Base-by-base conservation (phyloP, 2,329 filamentous ascomycete species). In the Cercospora sesami region DNA sequence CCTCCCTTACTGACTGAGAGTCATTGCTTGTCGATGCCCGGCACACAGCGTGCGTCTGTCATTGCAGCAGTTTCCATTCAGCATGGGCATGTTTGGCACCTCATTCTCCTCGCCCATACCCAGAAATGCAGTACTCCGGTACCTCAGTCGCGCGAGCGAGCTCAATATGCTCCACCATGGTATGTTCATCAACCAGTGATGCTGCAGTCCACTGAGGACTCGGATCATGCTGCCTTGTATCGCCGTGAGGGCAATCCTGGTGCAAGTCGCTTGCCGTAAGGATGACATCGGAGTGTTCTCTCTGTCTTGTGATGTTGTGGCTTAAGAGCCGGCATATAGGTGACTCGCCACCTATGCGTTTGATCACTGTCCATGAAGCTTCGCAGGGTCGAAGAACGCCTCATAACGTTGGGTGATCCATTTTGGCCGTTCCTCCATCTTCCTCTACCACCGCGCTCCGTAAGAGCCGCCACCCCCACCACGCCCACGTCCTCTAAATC, bases 381-480 rank as follows among this genome's bases (percentile, higher is more conserved):
- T 55, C 48, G 12, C 26, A 28, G 48, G 12, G 9, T 55, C 10
- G 18, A 26, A 53, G 18, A 6, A 53, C 8, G 21, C 48, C 48
- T 53, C 21, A 26, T 16, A 12, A 55, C n/a, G 48, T 55, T 26
- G 48, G 7, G 2, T 16, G 21, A 14, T 23, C 14, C 26, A 23
- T 28, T 28, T 53, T 55, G 23, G 48, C 23, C 23, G 1, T 55
- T 55, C 26, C 48, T 28, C 21, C 12, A 55, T 28, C 48, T 16
- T 28, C 14, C n/a, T 42, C 48, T 64, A 62, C 60, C 60, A 62
- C 4, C 60, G 60, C 30, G 30, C 23, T 21, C 62, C 62, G 10
- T 45, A 62, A 12, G 67, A 64, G 36, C 69, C 68, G 23, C 75
- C 69, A 51, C 74, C 69, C 31, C 73, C 72, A 45, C 72, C 68